Percentiles rank a stretch among this genome's conserved stretches.
phyloP scores from a whole-genome alignment of 1,139 yeast species.

The Geotrichum macrosporum region DNA sequence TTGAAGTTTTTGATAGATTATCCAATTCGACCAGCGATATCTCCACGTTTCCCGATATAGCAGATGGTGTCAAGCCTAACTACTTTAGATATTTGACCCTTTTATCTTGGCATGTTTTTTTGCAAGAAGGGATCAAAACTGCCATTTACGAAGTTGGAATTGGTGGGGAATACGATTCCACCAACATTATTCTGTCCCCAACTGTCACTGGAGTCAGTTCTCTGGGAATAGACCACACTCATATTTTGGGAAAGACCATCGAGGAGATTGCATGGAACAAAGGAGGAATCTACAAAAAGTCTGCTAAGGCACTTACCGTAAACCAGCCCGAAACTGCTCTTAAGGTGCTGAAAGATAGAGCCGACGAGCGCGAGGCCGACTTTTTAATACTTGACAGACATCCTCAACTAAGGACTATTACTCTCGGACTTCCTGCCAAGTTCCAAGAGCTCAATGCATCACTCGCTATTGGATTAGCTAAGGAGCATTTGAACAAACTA shows the following conservation, averaged over 20 bases:
- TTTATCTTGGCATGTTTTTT: constrained; percentile 82
- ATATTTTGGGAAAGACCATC: constrained; percentile 81
- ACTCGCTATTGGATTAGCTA: constrained; percentile 71
- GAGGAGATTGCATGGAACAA: constrained; percentile 95
- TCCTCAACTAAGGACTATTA: constrained; percentile 33
- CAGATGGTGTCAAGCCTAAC: constrained; percentile 73
- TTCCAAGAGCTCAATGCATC: constrained; percentile 87
- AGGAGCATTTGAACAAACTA: constrained; percentile 53
- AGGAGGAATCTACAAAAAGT: constrained; percentile 80
- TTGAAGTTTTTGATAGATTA: constrained; percentile 86
- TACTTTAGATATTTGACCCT: constrained; percentile 89
- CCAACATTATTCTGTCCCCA: constrained; percentile 77
- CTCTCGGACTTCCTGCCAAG: constrained; percentile 79
- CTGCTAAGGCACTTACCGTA: constrained; percentile 63
- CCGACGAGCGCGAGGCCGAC: constrained; percentile 52
- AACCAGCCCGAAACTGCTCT: constrained; percentile 52
- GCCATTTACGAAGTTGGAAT: constrained; percentile 98
- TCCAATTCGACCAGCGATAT: constrained; percentile 55
- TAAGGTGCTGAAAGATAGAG: constrained; percentile 53
- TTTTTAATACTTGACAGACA: constrained; percentile 51
- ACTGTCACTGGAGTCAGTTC: constrained; percentile 82
- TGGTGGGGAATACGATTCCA: constrained; percentile 95
- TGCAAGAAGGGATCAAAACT: constrained; percentile 81
- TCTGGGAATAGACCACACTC: constrained; percentile 88
- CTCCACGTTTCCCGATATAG: constrained; percentile 66